Evolutionary conservation across 192 early-diverging fungal genomes (phyloP).

Genomic region (Borealophlyctis nickersoniae): DNA sequence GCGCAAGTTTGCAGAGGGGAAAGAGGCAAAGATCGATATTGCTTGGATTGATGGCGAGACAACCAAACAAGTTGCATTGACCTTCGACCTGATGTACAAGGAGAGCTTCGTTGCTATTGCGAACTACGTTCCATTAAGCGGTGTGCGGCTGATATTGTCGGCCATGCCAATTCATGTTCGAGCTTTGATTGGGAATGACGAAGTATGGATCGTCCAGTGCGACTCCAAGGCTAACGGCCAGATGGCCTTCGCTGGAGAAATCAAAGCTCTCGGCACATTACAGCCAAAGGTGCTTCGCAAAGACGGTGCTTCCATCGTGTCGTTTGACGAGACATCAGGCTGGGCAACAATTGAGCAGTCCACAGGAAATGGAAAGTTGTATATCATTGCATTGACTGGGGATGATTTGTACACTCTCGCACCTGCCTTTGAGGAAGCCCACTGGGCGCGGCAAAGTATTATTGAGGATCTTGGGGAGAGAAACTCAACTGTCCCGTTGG

Average conservation of each 20-base stretch:
- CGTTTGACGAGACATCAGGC: conserved; percentile 34
- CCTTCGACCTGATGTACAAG: conserved; percentile 55
- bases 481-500: conserved; percentile 28
- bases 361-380: conserved; percentile 14
- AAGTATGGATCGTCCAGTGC: conserved; percentile 64
- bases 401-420: conserved; percentile 43
- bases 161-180: conserved; percentile 57
- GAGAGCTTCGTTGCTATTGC: conserved; percentile 61
- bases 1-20: conserved; percentile 59
- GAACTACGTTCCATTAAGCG: conserved; percentile 51
- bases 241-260: conserved; percentile 55
- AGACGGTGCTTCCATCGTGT: conserved; percentile 25
- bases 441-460: no score
- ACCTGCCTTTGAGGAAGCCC: conserved; percentile 47
- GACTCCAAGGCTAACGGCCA: conserved; percentile 46
- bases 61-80: no score
- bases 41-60: no score
- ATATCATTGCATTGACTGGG: conserved; percentile 28
- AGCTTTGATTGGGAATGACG: conserved; percentile 26
- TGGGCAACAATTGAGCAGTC: conserved; percentile 18
- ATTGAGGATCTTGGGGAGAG: no score
- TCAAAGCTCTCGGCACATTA: conserved; percentile 33
- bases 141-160: conserved; percentile 52
- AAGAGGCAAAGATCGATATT: conserved; percentile 3
- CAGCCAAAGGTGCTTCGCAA: conserved; percentile 14